Evolutionary conservation across 2,329 filamentous ascomycete genomes (phyloP), one percentile per base, ranked within the genome.

Genomic region (Parastagonospora avenae): DNA sequence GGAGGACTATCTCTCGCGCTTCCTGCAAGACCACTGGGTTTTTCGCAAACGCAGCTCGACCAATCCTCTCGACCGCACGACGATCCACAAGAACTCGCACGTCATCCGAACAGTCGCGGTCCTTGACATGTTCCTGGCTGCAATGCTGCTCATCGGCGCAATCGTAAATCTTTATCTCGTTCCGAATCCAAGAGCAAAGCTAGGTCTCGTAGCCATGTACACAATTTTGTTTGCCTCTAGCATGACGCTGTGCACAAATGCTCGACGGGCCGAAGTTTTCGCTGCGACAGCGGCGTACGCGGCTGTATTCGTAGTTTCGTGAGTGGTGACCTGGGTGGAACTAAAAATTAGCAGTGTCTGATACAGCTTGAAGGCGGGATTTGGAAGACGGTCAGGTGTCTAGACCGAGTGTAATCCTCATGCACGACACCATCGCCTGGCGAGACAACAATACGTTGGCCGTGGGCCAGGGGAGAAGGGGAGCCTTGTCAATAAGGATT

Each of bases 171-270:
- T 68, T 2, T 59, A 65, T 42, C 32, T 51, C 24, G 50, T 65
- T 1, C 9, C 28, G 2, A 41, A 46, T 19, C 33, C 48, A 6
- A 57, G 46, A 35, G 50, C 53, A 8, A 62, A 61, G 46, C 43
- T 67, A 1, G 58, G 52, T 0, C 31, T 68, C 10, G 37, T 68
- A 12, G 61, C 59, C 2, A 46, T 55, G 40, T 65, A 59, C 27
- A 66, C 60, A 1, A 12, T 54, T 8, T 41, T 67, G 1, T 68
- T 70, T 27, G 63, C 62, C 3, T 9, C 54, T 5, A 68, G 60
- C 46, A 49, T 67, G 1, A 44, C 42, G 2, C 15, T 62, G 7
- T 55, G 62, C 30, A 63, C 57, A 0, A 66, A 57, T 29, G 61
- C 62, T 28, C 50, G 44, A 42, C 50, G 59, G 24, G 53, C 55